These are phyloP conservation scores for Leishmania mexicana DNA, from an alignment of 208 protist genomes.

Conservation along the genomic window DNA sequence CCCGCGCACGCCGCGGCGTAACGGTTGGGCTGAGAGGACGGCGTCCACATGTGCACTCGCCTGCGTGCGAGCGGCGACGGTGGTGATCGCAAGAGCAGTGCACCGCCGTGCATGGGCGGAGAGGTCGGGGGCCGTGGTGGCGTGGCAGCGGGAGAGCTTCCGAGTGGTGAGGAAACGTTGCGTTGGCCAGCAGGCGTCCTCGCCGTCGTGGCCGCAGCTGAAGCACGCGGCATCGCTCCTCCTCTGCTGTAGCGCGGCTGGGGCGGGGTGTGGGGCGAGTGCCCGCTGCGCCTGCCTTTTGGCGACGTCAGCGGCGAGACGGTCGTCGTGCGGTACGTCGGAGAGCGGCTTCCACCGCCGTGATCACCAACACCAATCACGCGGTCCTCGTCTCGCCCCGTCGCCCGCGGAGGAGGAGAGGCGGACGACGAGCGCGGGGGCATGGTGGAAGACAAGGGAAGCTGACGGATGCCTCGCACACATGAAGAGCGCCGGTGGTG, in stretches of 20 bases:
- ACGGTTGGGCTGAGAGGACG: background rate
- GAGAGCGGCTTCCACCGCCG: conserved; percentile 15
- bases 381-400: background rate
- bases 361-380: background rate
- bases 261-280: conserved; percentile 3
- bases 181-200: background rate
- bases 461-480: conserved; percentile 14
- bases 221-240: background rate
- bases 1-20: conserved; percentile 7
- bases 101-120: conserved; percentile 8
- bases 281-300: background rate
- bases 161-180: background rate
- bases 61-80: background rate
- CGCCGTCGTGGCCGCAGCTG: background rate
- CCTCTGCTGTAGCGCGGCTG: background rate
- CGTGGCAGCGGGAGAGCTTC: background rate
- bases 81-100: background rate
- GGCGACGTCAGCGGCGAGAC: conserved; percentile 25
- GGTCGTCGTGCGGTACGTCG: conserved; percentile 26
- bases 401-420: background rate
- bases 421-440: conserved; percentile 1
- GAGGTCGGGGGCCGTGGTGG: conserved; percentile 1
- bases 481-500: conserved; percentile 6
- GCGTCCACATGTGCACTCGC: conserved; percentile 23
- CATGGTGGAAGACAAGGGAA: background rate